phyloP scores from a whole-genome alignment of 345 rosid genomes.

The Populus davidiana region DNA sequence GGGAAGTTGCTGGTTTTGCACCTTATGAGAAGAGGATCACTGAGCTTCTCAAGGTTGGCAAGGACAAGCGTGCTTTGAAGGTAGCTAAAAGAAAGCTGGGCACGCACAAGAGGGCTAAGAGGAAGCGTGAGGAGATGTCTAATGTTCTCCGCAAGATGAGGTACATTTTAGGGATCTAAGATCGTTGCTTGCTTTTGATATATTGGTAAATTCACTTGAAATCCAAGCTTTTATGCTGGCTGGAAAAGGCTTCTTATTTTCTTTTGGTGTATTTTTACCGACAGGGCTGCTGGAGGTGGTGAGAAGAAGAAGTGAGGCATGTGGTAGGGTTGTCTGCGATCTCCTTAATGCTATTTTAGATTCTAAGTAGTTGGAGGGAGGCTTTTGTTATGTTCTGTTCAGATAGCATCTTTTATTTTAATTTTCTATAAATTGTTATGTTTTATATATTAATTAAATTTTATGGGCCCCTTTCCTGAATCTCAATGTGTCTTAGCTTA shows the following conservation, averaged over 20 bases:
- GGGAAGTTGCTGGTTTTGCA: constrained; percentile 88
- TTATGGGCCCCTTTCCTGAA: background rate
- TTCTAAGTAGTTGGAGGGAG: background rate
- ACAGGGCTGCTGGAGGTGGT: constrained; percentile 49
- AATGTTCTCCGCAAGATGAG: constrained; percentile 77
- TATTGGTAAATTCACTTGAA: background rate
- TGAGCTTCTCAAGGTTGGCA: constrained; percentile 83
- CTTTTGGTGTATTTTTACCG: background rate
- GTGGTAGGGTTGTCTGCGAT: background rate
- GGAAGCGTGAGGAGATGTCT: constrained; percentile 92
- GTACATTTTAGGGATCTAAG: constrained; percentile 17
- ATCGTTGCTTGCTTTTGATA: background rate
- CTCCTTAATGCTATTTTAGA: background rate
- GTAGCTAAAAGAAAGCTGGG: constrained; percentile 87
- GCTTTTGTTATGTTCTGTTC: background rate
- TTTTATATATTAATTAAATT: background rate
- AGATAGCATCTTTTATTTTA: background rate
- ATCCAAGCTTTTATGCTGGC: background rate
- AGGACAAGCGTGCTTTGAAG: constrained; percentile 83
- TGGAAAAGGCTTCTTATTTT: background rate
- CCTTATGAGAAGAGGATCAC: constrained; percentile 87
- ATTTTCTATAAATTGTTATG: background rate
- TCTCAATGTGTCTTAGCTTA: background rate
- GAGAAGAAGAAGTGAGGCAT: constrained; percentile 60
- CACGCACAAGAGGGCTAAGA: constrained; percentile 90